Base-by-base conservation (phyloP, 208 protist genomes). In the Leishmania tropica region DNA sequence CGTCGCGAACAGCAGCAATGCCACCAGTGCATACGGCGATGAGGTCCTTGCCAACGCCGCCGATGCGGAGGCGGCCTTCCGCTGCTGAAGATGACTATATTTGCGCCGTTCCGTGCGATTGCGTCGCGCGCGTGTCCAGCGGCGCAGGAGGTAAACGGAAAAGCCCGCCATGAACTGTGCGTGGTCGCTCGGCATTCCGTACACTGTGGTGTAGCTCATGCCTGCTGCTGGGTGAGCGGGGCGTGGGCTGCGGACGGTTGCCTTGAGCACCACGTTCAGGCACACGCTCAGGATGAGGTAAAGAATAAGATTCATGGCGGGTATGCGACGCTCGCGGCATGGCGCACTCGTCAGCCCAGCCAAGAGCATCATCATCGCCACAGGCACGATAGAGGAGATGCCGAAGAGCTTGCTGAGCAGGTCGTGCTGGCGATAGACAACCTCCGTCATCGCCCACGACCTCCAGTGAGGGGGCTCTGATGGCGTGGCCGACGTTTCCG, bases 121-220 rank as follows among this genome's bases (percentile, higher is more conserved):
- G 45, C 24, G 48, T 31, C 28, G 73, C 73, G n/a, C 35, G 45
- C 45, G 73, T n/a, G 31, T 42, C 65, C 74, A 79, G 83, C 87
- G 45, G 15, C 74, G 81, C 60, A 86, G 64, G 24, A 96, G 71
- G 71, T 92, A 96, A 21, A 83, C 85, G 53, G 86, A 83, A 40
- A 97, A 90, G 67, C 94, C 95, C 42, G 87, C 88, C 84, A 93
- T 94, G 84, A 95, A 97, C 85, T 96, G 94, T 17, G 94, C 81
- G 80, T 96, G 92, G 70, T 93, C 87, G 75, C 92, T 95, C 1
- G 94, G 93, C 90, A 96, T 95, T 31, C 93, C 93, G 62, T 96
- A 81, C 40, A 73, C 5, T 31, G 87, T 91, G 37, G 81, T 92
- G 87, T 92, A 90, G 72, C 81, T 82, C 60, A 86, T 68, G 4